Conservation (phyloP, 768 basidiomycete species). For the Filobasidium wieringae region DNA sequence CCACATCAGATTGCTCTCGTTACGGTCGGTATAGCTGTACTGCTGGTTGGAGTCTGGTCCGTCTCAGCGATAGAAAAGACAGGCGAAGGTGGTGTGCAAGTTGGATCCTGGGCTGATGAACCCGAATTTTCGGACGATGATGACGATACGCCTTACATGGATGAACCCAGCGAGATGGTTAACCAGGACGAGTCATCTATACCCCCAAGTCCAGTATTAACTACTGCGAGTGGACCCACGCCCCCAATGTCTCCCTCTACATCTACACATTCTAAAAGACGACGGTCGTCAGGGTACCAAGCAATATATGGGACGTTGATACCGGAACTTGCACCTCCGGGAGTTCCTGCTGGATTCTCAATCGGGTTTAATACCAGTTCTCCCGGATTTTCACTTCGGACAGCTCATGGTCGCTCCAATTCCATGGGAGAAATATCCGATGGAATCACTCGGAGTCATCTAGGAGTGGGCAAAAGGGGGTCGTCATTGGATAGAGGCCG, state of each 20-base stretch:
- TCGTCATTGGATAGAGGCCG: background rate
- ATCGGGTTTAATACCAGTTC: conserved; percentile 38
- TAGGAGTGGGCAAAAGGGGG: background rate
- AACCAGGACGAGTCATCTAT: too few relatives aligned
- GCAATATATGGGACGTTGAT: conserved; percentile 32
- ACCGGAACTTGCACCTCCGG: conserved; percentile 27
- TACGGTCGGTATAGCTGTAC: conserved; percentile 57
- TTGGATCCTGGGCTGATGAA: conserved; percentile 39
- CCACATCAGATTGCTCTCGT: conserved; percentile 63
- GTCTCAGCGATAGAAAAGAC: conserved; percentile 58
- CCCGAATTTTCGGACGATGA: conserved; percentile 10
- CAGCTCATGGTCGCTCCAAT: conserved; percentile 4
- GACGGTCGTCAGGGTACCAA: conserved; percentile 13
- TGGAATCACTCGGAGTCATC: background rate
- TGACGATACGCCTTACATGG: background rate
- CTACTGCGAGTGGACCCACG: background rate
- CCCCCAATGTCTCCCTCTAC: conserved; percentile 8
- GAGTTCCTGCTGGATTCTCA: conserved; percentile 33
- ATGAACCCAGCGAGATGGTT: too few relatives aligned
- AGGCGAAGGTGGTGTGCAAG: conserved; percentile 43
- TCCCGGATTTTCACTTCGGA: conserved; percentile 36
- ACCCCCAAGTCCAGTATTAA: too few relatives aligned
- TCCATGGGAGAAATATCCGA: background rate
- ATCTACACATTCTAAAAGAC: background rate
- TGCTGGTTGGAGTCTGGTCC: conserved; percentile 80